Base-by-base conservation (phyloP, 768 basidiomycete species). In the Tylopilus vinaceipallidus region DNA sequence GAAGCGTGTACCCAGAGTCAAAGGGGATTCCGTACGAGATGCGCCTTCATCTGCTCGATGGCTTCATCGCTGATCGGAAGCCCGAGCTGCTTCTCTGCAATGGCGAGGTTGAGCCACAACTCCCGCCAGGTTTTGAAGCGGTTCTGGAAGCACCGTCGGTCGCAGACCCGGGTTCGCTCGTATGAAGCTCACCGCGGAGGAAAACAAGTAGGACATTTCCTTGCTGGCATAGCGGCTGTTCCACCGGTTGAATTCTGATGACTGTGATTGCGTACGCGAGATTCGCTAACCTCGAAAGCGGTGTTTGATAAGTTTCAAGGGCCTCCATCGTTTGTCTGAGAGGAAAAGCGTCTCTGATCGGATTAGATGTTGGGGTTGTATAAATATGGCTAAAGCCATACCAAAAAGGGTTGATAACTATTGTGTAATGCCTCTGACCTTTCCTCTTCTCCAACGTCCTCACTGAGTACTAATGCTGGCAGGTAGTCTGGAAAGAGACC, bases 141-240 rank as follows among this genome's bases (percentile, higher is more conserved):
- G 58, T 89, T 95, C 95, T 98, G 55, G 45, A 50, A 37, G 20
- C 11, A 30, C 16, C 36, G 47, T 36, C 48, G 45, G 51, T 45
- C 36, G 19, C 13, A 23, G 19, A 14, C 29, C 36, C 33, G 19
- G 29, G 5, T 22, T 20, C 19, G 24, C 2, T 36, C 22, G 7
- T 19, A 29, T 17, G 20, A 34, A 17, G 75, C 85, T 52, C 62
- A 94, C 95, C 43, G 86, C 84, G 32, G 88, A 81, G n/a, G 95
- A 98, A 75, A 98, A 99, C 38, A 99, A 79, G 69, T 92, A 79
- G 10, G 93, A 86, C 95, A 98, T 98, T 73, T 98, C 95, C 69
- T 94, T 95, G 77, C 91, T 95, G 17, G 97, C 97, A 89, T 98
- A 99, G 42, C 95, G 95, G 64, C 95, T 98, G 60, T 26, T 50